Percentiles rank a stretch among this genome's conserved stretches.
phyloP scores from a whole-genome alignment of 768 basidiomycete species.

The Kwoniella mangroviensis region DNA sequence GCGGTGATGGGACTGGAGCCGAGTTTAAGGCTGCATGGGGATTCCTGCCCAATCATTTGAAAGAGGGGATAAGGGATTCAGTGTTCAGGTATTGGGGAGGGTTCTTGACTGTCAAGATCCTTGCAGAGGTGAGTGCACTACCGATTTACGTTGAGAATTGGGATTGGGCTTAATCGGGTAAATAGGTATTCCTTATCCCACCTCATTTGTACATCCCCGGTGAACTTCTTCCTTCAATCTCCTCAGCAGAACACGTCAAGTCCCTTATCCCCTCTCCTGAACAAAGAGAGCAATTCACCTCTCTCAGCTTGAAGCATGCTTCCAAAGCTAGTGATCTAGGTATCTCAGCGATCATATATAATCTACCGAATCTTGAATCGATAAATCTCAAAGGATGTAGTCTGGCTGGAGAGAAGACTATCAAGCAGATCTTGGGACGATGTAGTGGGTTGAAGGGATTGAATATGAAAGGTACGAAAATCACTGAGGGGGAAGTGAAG shows the following conservation, averaged over 20 bases:
- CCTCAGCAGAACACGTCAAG: constrained; percentile 30
- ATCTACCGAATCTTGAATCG: constrained; percentile 36
- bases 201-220: constrained; percentile 38
- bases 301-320: constrained; percentile 34
- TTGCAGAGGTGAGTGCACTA: constrained; percentile 34
- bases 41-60: constrained; percentile 38
- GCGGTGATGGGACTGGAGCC: constrained; percentile 13
- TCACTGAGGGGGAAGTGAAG: constrained; percentile 32
- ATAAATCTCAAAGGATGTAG: constrained; percentile 46
- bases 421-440: constrained; percentile 32
- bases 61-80: constrained; percentile 34
- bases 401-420: constrained; percentile 19
- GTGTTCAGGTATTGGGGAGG: constrained; percentile 40
- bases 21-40: constrained; percentile 40
- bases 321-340: constrained; percentile 34
- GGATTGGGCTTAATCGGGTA: background rate
- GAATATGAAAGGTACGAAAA: constrained; percentile 45
- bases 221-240: constrained; percentile 31
- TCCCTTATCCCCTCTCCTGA: constrained; percentile 21
- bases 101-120: constrained; percentile 31
- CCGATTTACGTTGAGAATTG: background rate
- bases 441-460: constrained; percentile 28
- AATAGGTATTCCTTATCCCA: constrained; percentile 32
- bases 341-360: constrained; percentile 36
- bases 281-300: constrained; percentile 8